phyloP scores from a whole-genome alignment of 2,329 filamentous ascomycete genomes.

The Penicillium sp. region DNA sequence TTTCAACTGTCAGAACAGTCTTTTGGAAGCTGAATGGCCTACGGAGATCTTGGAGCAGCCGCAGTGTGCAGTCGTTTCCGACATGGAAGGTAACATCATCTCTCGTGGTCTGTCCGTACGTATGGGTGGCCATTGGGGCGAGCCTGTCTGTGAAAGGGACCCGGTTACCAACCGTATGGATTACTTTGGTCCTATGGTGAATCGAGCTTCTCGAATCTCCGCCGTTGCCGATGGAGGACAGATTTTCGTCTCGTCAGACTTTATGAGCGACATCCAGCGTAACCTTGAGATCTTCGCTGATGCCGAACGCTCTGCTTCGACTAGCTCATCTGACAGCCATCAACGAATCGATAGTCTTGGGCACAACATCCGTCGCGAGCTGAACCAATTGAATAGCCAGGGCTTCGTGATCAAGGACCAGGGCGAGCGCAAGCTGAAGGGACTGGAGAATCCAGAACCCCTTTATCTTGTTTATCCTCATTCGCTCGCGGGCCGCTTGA shows the following conservation, averaged over 20 bases:
- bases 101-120: constrained; percentile 93
- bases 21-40: constrained; percentile 91
- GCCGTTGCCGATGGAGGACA: constrained; percentile 94
- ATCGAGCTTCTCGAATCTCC: constrained; percentile 91
- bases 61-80: constrained; percentile 78
- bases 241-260: constrained; percentile 95
- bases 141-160: constrained; percentile 91
- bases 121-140: constrained; percentile 97
- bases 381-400: constrained; percentile 83
- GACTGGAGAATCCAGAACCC: constrained; percentile 93
- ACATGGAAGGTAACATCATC: constrained; percentile 84
- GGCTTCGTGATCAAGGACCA: constrained; percentile 97
- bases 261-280: constrained; percentile 92
- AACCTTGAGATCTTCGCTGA: constrained; percentile 89
- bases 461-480: constrained; percentile 96
- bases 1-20: constrained; percentile 86
- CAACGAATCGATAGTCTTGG: constrained; percentile 71
- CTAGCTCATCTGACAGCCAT: constrained; percentile 72
- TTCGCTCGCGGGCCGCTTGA: constrained; percentile 72
- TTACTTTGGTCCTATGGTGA: constrained; percentile 99
- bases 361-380: constrained; percentile 80
- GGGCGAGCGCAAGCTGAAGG: constrained; percentile 92
- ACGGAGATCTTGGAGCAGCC: constrained; percentile 86
- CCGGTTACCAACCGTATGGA: constrained; percentile 98
- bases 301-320: constrained; percentile 70